Base-by-base conservation (phyloP, 768 basidiomycete species). In the Agaricus subrufescens region DNA sequence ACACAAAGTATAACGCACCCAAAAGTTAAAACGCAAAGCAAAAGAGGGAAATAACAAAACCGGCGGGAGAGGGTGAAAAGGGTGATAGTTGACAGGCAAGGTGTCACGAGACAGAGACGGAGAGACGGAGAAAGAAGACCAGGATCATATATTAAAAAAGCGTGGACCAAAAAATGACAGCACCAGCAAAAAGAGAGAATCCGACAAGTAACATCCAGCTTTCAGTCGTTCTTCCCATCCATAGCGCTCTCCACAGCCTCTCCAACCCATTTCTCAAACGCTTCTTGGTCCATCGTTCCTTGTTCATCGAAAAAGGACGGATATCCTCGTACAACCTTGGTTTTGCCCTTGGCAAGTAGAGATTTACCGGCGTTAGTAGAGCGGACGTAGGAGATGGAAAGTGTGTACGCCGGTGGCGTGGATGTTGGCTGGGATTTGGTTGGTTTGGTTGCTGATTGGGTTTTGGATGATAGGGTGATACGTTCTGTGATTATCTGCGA, bases 351-450 rank as follows among this genome's bases (percentile, higher is more conserved):
- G 52, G 83, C 82, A 6, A 97, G 81, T 10, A 95, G 78, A 4
- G 87, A 86, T 74, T 96, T 96, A 52, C 94, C 94, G 38, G 85
- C 84, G 48, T 86, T 89, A 3, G 91, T 84, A 29, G 91, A 89
- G 58, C 89, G 87, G 31, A 89, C 76, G 67, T 90, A 94, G 47
- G 79, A 75, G 48, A 89, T 70, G 43, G 78, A 75, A 60, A 96
- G 73, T 14, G 77, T 70, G 69, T 94, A 94, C 46, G 79, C 76
- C 26, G 90, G 88, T 31, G 87, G 77, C 48, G 66, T 51, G 19
- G 70, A 63, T 23, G 61, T 43, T 3, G 62, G 49, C 8, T 62
- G 62, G 43, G 66, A 52, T 30, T 62, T 57, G 27, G 66, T 46
- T 39, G 72, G 58, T 25, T 75, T 75, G 19, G 73, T 73, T 26